phyloP scores from a whole-genome alignment of 768 basidiomycete species.

The Tricholoma matsutake region DNA sequence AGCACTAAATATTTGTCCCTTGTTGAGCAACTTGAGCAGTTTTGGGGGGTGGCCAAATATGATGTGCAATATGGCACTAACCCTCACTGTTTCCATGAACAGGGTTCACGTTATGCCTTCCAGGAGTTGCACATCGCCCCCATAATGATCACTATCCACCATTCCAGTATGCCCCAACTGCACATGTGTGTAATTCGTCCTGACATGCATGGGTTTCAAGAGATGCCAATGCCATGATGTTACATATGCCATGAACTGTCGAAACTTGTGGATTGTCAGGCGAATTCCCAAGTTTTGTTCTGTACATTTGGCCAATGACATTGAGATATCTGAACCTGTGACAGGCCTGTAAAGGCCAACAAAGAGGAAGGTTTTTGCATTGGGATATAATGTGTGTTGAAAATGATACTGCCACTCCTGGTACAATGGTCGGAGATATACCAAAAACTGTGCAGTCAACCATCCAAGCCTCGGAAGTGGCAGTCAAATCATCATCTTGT shows the following conservation, averaged over 20 bases:
- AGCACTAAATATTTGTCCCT: not conserved
- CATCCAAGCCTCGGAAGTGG: conserved; percentile 7
- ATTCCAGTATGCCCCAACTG: conserved; percentile 10
- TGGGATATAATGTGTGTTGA: not conserved
- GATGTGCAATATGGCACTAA: conserved; percentile 13
- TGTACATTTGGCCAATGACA: not conserved
- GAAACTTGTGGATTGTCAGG: not conserved
- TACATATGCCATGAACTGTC: conserved; percentile 3
- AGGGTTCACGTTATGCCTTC: conserved; percentile 3
- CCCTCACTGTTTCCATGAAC: conserved; percentile 5
- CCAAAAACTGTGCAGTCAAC: not conserved
- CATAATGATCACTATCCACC: conserved; percentile 14
- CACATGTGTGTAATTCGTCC: not conserved
- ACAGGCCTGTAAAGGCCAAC: conserved; percentile 3
- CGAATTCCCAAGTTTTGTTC: not conserved
- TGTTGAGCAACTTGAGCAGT: not conserved
- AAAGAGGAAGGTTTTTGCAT: conserved; percentile 1
- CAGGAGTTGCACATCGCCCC: conserved; percentile 7
- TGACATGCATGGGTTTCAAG: not conserved
- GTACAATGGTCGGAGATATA: conserved; percentile 3
- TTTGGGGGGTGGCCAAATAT: conserved; percentile 6
- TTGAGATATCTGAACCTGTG: no score
- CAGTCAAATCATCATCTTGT: conserved; percentile 9
- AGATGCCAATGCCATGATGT: not conserved
- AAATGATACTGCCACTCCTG: conserved; percentile 5